phyloP scores from a whole-genome alignment of 2,329 filamentous ascomycete genomes.

The Trichophyton benhamiae region DNA sequence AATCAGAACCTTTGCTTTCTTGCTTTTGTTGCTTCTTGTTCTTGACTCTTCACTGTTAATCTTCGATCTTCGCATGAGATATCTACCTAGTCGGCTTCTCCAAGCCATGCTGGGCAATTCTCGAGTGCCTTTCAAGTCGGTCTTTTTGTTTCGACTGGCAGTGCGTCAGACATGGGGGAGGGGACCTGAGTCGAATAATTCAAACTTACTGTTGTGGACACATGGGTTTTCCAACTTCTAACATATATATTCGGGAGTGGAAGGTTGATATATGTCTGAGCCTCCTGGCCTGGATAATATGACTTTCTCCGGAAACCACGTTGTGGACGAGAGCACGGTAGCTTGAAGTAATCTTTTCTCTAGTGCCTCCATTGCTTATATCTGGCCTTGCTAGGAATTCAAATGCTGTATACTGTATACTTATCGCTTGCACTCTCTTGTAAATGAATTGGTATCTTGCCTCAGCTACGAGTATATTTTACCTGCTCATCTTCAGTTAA shows the following conservation, averaged over 20 bases:
- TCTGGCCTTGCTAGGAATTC: not conserved
- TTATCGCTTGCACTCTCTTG: not conserved
- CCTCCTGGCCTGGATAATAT: not conserved
- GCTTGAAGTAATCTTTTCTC: not conserved
- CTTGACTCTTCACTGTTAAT: not conserved
- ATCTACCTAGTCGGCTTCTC: not conserved
- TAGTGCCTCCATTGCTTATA: not conserved
- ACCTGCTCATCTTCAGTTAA: too few species aligned
- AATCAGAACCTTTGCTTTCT: slow-evolving; percentile 18
- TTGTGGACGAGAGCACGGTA: not conserved
- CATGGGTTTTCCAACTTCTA: not conserved
- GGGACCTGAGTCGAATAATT: not conserved
- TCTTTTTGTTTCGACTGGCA: not conserved
- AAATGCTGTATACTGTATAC: not conserved
- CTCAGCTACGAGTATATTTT: not conserved
- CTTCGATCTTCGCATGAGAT: not conserved
- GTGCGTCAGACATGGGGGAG: not conserved
- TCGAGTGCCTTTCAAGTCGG: not conserved
- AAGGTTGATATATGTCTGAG: not conserved
- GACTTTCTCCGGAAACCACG: not conserved
- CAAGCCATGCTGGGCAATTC: not conserved
- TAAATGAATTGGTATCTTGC: not conserved
- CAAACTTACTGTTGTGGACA: not conserved
- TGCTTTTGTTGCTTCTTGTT: not conserved
- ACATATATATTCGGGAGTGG: not conserved